Base-by-base conservation (phyloP, 2,329 filamentous ascomycete species). In the Bipolaris cookei region DNA sequence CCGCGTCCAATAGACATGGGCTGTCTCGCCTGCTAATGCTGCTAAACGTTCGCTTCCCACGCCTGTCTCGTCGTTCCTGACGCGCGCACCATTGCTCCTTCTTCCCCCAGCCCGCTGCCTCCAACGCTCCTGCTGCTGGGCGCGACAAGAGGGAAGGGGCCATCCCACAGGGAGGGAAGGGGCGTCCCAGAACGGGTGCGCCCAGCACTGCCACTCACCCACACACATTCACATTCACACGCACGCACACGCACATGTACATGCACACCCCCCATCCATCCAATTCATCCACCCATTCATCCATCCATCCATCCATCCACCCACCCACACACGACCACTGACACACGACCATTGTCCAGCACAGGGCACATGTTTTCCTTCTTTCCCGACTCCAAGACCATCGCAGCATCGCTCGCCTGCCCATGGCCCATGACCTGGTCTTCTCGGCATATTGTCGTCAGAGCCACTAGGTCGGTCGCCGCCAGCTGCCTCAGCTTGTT, bases 11-110 rank as follows among this genome's bases (percentile, higher is more conserved):
- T 59, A 11, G 42, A 10, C 3, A 35, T 7, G 38, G 10, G 20
- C 38, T n/a, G 38, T 11, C 39, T 25, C 6, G 39, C 4, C 39
- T 7, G 59, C 42, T 35, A 37, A 14, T 25, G 13, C 2, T 30
- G 28, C 44, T 41, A 47, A 63, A 63, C 60, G 60, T 63, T 63
- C 58, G 60, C 58, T 56, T 61, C 56, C 54, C 54, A 14, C 28
- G 28, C 38, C 53, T 58, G 54, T 54, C 51, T 44, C 37, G 57
- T 62, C 50, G 60, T 62, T 52, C 60, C 57, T 58, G 48, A 60
- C 53, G 57, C 53, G 59, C 50, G 47, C 39, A 42, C 46, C 49
- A 48, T 38, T 46, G 48, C 42, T 38, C 38, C 43, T 44, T 18
- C 30, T 35, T 21, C 28, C 37, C 48, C 47, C 46, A 43, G 32